Evolutionary conservation across 179 eudicot genomes (phyloP), one percentile per base, ranked within the genome.

Genomic region (Silene vulgaris): DNA sequence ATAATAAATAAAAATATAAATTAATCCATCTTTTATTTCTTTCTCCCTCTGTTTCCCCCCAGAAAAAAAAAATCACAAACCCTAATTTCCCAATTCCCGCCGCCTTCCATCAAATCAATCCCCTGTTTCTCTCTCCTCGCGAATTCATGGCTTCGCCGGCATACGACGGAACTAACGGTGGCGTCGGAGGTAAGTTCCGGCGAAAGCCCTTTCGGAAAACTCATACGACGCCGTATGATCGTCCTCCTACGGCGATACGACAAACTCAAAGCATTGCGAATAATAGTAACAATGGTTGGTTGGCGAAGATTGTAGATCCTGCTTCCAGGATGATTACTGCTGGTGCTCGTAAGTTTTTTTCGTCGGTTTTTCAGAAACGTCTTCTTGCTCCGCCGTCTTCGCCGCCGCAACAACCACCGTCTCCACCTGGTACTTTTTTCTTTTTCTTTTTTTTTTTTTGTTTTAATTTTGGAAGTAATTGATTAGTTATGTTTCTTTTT

Each of bases 221-320:
- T 56, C 86, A 77, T 8, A 1, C 89, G 57, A 89, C 92, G 50
- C 97, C 97, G 59, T 91, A 93, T 80, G 91, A 86, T 74, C 90
- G 97, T 26, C 97, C 97, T 4, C 74, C 84, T 2, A 76, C 89
- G 2, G 83, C 87, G 17, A 13, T 85, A 11, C 81, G 87, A 20
- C 83, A 80, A 50, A 81, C 86, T 72, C 81, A 78, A 59, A 76
- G 37, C n/a, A 77, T 69, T 23, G 48, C 6, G 1, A 45, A 40
- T 62, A 3, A 8, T 1, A 17, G 69, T 59, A 78, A 61, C 5
- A 52, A 30, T 60, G 76, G 84, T 2, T 93, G 95, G 97, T 56
- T 96, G 2, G 82, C 93, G 29, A 96, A 87, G 84, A 75, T 93
- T 5, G 89, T 93, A n/a, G 90, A 93, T 68, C 99, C 99, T 16